Conservation (phyloP, 1,284 basidiomycete species). For the Hymenochaete sp. region DNA sequence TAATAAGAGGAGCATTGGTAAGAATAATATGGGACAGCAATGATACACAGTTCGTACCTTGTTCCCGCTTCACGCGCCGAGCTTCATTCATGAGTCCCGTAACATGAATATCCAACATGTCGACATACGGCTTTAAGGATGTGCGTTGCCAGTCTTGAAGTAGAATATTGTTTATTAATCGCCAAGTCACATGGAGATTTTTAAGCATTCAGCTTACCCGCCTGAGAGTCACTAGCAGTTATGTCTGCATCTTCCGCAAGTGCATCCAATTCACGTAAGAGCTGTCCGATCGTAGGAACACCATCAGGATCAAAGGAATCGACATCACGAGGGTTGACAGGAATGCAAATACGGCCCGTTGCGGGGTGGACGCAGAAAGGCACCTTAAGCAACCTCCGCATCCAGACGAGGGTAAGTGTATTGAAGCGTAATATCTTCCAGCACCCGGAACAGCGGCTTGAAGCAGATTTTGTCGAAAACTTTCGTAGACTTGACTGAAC, state of each 20-base stretch:
- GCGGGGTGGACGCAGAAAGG: conserved; percentile 97
- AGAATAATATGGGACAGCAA: background rate
- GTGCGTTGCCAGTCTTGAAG: conserved; percentile 59
- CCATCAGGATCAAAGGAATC: conserved; percentile 78
- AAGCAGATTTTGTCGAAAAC: background rate
- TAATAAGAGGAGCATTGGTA: background rate
- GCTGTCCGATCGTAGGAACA: conserved; percentile 82
- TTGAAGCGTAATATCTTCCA: conserved; percentile 87
- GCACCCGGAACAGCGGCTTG: conserved; percentile 28
- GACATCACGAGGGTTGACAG: conserved; percentile 73
- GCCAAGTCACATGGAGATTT: conserved; percentile 18
- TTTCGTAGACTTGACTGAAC: no score
- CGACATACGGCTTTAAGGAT: conserved; percentile 81
- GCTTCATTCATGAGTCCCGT: conserved; percentile 48
- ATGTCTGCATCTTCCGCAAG: conserved; percentile 26
- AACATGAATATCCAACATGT: conserved; percentile 78
- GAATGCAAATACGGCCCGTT: conserved; percentile 93
- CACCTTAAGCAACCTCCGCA: conserved; percentile 95
- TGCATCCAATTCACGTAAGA: conserved; percentile 71
- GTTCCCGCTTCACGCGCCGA: conserved; percentile 41
- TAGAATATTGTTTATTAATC: background rate
- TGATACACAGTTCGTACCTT: conserved; percentile 26
- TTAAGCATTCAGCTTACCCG: conserved; percentile 43
- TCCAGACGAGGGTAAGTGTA: conserved; percentile 97
- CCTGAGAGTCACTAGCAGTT: conserved; percentile 18